These are phyloP conservation scores for Fraxinus velutina DNA, from an alignment of 305 asterid species.

Conservation along the genomic window DNA sequence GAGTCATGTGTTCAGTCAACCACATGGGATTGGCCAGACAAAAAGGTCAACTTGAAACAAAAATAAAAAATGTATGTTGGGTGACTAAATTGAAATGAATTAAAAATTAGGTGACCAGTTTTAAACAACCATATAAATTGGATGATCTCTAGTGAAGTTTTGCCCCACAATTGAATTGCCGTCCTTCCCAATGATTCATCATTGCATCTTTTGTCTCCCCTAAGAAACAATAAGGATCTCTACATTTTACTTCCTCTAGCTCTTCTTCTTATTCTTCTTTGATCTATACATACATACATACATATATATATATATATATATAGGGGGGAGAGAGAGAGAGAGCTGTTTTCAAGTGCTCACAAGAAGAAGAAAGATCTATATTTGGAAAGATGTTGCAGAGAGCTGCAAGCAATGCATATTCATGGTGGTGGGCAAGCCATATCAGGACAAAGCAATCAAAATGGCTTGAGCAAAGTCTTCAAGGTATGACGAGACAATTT, in stretches of 20 bases:
- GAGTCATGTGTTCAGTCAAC: neutral
- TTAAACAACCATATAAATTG: neutral
- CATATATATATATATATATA: neutral
- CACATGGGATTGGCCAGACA: neutral
- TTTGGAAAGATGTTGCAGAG: conserved; percentile 65
- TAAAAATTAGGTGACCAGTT: neutral
- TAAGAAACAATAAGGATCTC: neutral
- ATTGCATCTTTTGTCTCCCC: conserved; percentile 11
- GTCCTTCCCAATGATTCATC: conserved; percentile 1
- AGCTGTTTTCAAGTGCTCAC: neutral
- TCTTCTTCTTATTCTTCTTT: conserved; percentile 21
- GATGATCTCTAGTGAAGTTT: neutral
- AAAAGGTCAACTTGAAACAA: neutral
- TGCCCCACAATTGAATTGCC: neutral
- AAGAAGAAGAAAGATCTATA: neutral
- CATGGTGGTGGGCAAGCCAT: conserved; percentile 99
- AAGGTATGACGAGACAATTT: conserved; percentile 37
- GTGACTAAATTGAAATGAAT: neutral
- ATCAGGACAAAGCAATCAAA: conserved; percentile 88
- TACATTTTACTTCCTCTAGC: conserved; percentile 16
- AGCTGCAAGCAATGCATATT: conserved; percentile 93
- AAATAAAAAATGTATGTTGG: neutral
- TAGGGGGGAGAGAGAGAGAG: neutral
- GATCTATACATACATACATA: neutral
- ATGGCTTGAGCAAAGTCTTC: conserved; percentile 92